Base-by-base conservation (phyloP, 257 asterid species). In the Lantana camara region DNA sequence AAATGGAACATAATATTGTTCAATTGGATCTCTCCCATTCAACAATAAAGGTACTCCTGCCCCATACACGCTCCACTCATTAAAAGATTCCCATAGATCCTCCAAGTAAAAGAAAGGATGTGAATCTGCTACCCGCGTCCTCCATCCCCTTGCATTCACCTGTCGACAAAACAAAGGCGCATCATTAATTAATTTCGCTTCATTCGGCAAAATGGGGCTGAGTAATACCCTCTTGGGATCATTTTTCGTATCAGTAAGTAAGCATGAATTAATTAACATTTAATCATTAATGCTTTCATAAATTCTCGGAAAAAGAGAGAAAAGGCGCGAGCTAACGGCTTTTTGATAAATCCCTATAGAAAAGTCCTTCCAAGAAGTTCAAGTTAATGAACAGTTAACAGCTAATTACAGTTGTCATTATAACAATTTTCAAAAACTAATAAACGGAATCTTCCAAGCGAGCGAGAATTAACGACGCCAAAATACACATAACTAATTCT, bases 1-100 rank as follows among this genome's bases (percentile, higher is more conserved):
- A 69, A 44, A 80, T 0, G 97, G 98, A 51, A 76, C 82, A 75
- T 85, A 92, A 75, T 83, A 92, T 55, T 89, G 97, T 51, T 79
- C 73, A 20, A 79, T 67, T 14, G 51, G 71, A 38, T 84, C 88
- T 63, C 51, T 67, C 55, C 84, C 88, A 6, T 79, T 55, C 68
- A 86, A 65, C 73, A 76, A n/a, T 21, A 84, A 63, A 32, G 90
- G 96, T 45, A 88, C 91, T 3, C 87, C 95, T 5, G 74, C 83
- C 55, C 96, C 98, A 54, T 77, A 85, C 14, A 66, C 79, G 53
- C 96, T 85, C 86, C 86, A 77, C 70, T 80, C 86, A 1, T 41
- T 21, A 51, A 91, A 80, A 37, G 82, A 69, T 34, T 81, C 87
- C 90, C 91, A 86, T 2, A 91, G 69, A 78, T 89, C 96, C 63